A percentile compares a stretch with the other conserved stretches of the same genome.
These are phyloP conservation scores for Striga asiatica DNA, from an alignment of 257 asterid species.

Conservation along the genomic window DNA sequence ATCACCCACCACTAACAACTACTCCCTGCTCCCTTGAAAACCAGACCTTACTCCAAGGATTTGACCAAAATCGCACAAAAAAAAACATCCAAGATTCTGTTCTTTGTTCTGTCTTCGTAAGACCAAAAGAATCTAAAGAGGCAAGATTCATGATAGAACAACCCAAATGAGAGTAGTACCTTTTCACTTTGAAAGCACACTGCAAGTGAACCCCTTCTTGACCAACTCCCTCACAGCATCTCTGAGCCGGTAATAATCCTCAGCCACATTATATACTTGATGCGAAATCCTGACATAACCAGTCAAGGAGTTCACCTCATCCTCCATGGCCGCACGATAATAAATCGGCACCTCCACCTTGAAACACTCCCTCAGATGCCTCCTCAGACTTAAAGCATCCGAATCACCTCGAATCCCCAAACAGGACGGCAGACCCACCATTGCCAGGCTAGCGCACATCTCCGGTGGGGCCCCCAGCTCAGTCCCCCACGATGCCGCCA, in stretches of 20 bases:
- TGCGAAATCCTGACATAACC: slow-evolving; percentile 89
- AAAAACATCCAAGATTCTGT: too few relatives aligned
- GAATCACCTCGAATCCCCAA: slow-evolving; percentile 43
- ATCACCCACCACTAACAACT: too few relatives aligned
- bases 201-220: slow-evolving; percentile 41
- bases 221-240: slow-evolving; percentile 67
- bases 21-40: too few relatives aligned
- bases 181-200: slow-evolving; percentile 26
- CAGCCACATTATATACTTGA: slow-evolving; percentile 69
- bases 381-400: slow-evolving; percentile 52
- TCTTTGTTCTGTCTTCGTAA: too few relatives aligned
- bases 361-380: slow-evolving; percentile 49
- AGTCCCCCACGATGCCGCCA: slow-evolving; percentile 62
- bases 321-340: slow-evolving; percentile 40
- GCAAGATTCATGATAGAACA: too few relatives aligned
- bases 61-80: too few relatives aligned
- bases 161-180: slow-evolving; percentile 11
- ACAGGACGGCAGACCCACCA: slow-evolving; percentile 76
- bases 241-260: slow-evolving; percentile 57
- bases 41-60: too few relatives aligned
- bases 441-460: slow-evolving; percentile 84
- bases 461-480: slow-evolving; percentile 56
- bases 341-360: slow-evolving; percentile 78
- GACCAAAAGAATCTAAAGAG: neutral
- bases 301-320: slow-evolving; percentile 33